phyloP scores from a whole-genome alignment of 208 protist genomes.

The Entamoeba nuttalli region DNA sequence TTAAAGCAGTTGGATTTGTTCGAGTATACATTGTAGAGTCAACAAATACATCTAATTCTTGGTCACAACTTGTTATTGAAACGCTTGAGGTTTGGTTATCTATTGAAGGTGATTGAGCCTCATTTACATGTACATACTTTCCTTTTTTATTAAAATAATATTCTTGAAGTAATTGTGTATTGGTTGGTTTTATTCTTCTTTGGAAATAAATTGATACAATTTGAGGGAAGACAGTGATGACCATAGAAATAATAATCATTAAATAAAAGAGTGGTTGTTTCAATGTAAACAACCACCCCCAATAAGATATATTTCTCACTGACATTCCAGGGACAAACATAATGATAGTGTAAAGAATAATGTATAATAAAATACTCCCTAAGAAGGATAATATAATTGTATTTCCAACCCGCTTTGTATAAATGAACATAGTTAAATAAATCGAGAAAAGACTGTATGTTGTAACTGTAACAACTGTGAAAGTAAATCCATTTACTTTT shows the following conservation, averaged over 20 bases:
- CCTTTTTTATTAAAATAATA: not conserved
- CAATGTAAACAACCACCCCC: not conserved
- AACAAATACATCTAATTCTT: no score
- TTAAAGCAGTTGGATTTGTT: no score
- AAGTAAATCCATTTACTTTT: not conserved
- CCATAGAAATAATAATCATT: not conserved
- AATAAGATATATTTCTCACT: not conserved
- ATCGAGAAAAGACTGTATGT: not conserved
- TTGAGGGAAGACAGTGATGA: not conserved
- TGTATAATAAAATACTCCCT: not conserved
- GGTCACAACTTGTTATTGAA: no score
- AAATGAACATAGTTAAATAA: not conserved
- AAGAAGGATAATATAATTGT: not conserved
- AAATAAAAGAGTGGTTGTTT: not conserved
- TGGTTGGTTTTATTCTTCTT: not conserved
- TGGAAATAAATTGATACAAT: not conserved
- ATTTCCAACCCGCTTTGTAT: not conserved
- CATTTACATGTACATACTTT: no score
- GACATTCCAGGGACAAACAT: not conserved
- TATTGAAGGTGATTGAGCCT: no score
- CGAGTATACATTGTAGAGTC: no score
- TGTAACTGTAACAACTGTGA: not conserved
- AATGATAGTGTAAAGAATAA: not conserved
- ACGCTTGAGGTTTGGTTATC: no score
- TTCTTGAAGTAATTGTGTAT: not conserved